Evolutionary conservation across 169 alveolate genomes (phyloP), one percentile per base, ranked within the genome.

Genomic region (Ichthyophthirius multifiliis): DNA sequence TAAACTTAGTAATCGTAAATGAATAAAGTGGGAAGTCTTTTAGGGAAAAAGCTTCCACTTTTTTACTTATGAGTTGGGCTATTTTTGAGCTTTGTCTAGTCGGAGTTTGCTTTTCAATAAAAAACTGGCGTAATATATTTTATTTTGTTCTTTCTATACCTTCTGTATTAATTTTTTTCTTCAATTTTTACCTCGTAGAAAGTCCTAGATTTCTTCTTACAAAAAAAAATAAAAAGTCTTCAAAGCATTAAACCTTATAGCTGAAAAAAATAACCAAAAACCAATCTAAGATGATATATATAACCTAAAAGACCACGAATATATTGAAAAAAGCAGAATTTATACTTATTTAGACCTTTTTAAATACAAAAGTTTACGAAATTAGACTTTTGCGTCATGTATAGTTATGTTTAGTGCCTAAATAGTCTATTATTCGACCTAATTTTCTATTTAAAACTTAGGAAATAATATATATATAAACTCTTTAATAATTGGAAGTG

Each of bases 21-120:
- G 77, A 67, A 39, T 67, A 67, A 67, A 37, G 77, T 67, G 62
- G 62, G 5, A 39, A 34, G 10, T 9, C 5, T 1, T 67, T 67
- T 39, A 41, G 77, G 20, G 9, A 67, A 41, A 67, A 30, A 67
- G 77, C 43, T 6, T 13, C 77, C 1, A 67, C 77, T 37, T 7
- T 39, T 6, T 37, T 67, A n/a, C 20, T 67, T n/a, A 37, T 67
- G 48, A 67, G 77, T 41, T 67, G 77, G 77, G 77, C 77, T 12
- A 9, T 4, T 15, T 39, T 37, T 35, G 39, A 67, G 41, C n/a
- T 67, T 37, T 9, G 35, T 5, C 27, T 67, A 16, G 35, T 41
- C 7, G 35, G 35, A 7, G 18, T 23, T 3, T 47, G 64, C 4
- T 35, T 37, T 16, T 67, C 35, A 18, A 18, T 67, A 16, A 4